phyloP scores from a whole-genome alignment of 225 moss, liverwort and hornwort species.

The Thuidium tamariscinum region DNA sequence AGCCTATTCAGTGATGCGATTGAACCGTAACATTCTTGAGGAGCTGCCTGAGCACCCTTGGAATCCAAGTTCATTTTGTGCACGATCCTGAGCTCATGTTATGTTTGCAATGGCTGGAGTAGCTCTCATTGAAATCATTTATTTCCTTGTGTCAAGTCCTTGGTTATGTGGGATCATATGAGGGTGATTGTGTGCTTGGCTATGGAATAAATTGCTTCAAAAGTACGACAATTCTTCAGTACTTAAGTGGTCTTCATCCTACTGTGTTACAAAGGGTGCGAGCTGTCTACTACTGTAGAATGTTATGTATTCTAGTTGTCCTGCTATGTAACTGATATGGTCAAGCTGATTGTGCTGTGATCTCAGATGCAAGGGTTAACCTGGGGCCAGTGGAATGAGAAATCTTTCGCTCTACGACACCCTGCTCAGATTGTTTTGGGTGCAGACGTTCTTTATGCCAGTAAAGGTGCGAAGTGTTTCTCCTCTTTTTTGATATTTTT shows the following conservation, averaged over 20 bases:
- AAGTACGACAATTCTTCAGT: background rate
- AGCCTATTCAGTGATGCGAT: background rate
- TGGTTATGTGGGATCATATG: background rate
- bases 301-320: background rate
- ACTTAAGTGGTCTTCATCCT: background rate
- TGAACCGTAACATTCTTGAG: background rate
- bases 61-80: background rate
- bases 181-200: background rate
- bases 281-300: background rate
- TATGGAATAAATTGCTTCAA: background rate
- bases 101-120: background rate
- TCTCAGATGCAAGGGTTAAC: constrained; percentile 50
- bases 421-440: constrained; percentile 56
- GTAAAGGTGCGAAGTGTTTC: constrained; percentile 20
- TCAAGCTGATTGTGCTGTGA: background rate
- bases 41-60: background rate
- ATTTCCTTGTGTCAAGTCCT: background rate
- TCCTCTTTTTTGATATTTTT: background rate
- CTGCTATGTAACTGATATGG: background rate
- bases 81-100: background rate
- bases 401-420: constrained; percentile 31
- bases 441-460: constrained; percentile 73
- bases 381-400: constrained; percentile 58
- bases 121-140: background rate
- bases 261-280: background rate